phyloP scores from a whole-genome alignment of 176 grass and related monocot species.

The Oryza rufipogon region DNA sequence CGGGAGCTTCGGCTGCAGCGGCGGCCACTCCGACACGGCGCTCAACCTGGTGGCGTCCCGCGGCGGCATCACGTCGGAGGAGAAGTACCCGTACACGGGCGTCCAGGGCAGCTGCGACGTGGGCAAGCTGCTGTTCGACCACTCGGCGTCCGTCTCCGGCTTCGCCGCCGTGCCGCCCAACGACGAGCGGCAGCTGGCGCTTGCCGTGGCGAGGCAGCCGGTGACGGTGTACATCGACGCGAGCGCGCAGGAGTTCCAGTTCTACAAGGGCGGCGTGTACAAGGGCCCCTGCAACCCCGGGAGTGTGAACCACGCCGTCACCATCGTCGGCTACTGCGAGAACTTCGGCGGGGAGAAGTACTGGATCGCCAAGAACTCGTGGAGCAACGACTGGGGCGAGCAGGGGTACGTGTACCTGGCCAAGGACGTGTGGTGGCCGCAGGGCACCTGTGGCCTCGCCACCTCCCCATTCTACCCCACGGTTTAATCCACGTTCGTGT shows the following conservation, averaged over 20 bases:
- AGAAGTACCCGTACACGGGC: not conserved
- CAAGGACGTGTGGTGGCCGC: constrained; percentile 34
- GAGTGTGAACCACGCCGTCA: constrained; percentile 48
- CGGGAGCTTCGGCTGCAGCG: constrained; percentile 11
- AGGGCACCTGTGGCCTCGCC: constrained; percentile 50
- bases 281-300: constrained; percentile 29
- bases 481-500: not conserved
- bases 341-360: constrained; percentile 31
- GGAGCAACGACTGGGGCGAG: constrained; percentile 54
- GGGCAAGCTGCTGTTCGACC: not conserved
- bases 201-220: constrained; percentile 52
- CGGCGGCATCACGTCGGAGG: constrained; percentile 27
- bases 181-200: constrained; percentile 33
- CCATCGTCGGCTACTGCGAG: constrained; percentile 56
- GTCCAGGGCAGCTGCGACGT: constrained; percentile 15
- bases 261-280: constrained; percentile 56
- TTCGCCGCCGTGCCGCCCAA: not conserved
- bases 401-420: constrained; percentile 47
- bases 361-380: constrained; percentile 67
- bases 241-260: constrained; percentile 31
- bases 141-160: not conserved
- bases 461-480: constrained; percentile 45
- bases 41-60: constrained; percentile 17
- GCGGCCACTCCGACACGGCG: constrained; percentile 16
- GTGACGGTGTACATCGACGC: constrained; percentile 52